These are phyloP conservation scores for Aspergillus biplanus DNA, from an alignment of 495 filamentous ascomycete genomes.

Conservation along the genomic window DNA sequence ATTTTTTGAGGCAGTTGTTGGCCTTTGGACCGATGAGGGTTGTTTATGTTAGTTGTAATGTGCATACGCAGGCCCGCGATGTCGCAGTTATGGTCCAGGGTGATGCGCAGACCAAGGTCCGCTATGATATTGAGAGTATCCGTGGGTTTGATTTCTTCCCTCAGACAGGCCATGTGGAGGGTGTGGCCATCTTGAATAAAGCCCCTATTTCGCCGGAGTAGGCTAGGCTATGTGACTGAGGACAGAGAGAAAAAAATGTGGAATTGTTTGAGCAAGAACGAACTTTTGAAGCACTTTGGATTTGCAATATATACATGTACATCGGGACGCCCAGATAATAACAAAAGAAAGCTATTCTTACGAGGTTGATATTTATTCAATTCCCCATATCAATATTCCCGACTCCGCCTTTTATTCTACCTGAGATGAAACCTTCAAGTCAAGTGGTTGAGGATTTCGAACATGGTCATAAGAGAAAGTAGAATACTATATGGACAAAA, in stretches of 20 bases:
- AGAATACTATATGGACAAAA: conserved; percentile 35
- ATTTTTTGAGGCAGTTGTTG: conserved; percentile 80
- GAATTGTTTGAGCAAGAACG: background rate
- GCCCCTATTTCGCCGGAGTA: conserved; percentile 12
- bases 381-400: background rate
- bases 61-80: conserved; percentile 95
- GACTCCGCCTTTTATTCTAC: conserved; percentile 10
- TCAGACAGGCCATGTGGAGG: conserved; percentile 95
- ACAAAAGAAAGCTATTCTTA: background rate
- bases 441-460: conserved; percentile 22
- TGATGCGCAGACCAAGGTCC: conserved; percentile 49
- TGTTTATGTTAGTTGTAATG: conserved; percentile 95
- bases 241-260: background rate
- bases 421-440: conserved; percentile 1
- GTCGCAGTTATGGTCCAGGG: conserved; percentile 81
- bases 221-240: background rate
- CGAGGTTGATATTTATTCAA: too few relatives aligned
- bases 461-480: conserved; percentile 21
- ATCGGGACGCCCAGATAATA: background rate
- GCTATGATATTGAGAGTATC: conserved; percentile 89
- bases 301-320: conserved; percentile 3
- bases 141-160: conserved; percentile 98
- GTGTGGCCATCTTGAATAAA: conserved; percentile 76
- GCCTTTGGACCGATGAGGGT: conserved; percentile 73
- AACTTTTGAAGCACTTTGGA: background rate